phyloP scores from a whole-genome alignment of 257 asterid genomes.

The Capsicum chinense region DNA sequence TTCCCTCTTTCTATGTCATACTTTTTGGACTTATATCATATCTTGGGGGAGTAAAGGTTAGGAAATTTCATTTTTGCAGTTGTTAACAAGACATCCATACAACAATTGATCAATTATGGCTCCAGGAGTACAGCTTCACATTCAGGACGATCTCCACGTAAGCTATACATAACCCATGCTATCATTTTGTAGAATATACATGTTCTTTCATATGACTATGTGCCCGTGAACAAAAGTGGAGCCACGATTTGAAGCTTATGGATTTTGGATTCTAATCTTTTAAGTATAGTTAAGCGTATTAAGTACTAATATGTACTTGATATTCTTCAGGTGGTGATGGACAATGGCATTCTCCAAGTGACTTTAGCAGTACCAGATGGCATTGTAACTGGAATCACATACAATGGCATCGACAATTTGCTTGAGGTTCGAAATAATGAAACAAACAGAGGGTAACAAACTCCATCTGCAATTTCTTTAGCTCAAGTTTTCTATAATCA shows the following conservation, averaged over 20 bases:
- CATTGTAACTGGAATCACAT: slow-evolving; percentile 55
- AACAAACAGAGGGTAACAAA: slow-evolving; percentile 73
- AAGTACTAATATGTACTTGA: neutral
- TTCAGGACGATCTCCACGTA: slow-evolving; percentile 26
- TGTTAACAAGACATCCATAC: neutral
- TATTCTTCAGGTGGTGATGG: slow-evolving; percentile 61
- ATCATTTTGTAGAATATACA: neutral
- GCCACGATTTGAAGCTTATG: accelerated
- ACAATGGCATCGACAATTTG: slow-evolving; percentile 65
- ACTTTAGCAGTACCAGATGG: slow-evolving; percentile 76
- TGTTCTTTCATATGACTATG: neutral
- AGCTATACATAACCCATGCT: neutral
- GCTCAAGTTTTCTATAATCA: neutral
- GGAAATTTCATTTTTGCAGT: neutral
- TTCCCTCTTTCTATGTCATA: neutral
- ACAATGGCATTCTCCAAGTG: slow-evolving; percentile 69
- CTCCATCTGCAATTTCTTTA: neutral
- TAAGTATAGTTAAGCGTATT: neutral
- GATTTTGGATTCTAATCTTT: neutral
- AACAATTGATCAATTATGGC: slow-evolving; percentile 17
- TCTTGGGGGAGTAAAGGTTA: neutral
- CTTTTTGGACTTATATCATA: neutral
- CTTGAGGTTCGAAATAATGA: slow-evolving; percentile 61
- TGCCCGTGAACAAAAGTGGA: neutral
- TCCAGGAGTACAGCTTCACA: slow-evolving; percentile 25